A percentile compares a stretch with the other conserved stretches of the same genome.
These are phyloP conservation scores for Schoenoplectus tabernaemontani DNA, from an alignment of 202 grass and related monocot species.

Conservation along the genomic window DNA sequence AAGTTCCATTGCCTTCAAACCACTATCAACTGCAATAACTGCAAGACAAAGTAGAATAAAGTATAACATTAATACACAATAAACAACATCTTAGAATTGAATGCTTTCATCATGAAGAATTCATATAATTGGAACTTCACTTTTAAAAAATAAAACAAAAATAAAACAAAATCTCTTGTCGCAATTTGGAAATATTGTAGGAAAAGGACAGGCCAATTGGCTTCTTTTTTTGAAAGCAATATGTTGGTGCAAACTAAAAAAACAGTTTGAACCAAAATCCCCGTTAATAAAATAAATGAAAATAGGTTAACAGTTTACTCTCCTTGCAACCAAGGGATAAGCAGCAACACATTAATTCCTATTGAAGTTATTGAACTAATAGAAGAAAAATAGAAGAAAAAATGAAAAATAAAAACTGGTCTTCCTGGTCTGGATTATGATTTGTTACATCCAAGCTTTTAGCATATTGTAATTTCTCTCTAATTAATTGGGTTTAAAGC, in stretches of 20 bases:
- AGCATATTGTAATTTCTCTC: slow-evolving; percentile 5
- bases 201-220: slow-evolving; percentile 7
- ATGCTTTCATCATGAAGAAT: not conserved
- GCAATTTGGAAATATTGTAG: not conserved
- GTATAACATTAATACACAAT: not conserved
- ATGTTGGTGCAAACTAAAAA: too few species aligned
- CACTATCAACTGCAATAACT: slow-evolving; percentile 91
- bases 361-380: not conserved
- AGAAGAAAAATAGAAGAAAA: too few species aligned
- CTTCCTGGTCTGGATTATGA: slow-evolving; percentile 1
- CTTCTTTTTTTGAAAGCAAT: not conserved
- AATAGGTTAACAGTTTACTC: not conserved
- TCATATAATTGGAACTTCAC: slow-evolving; percentile 2
- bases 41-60: slow-evolving; percentile 10
- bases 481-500: slow-evolving; percentile 7
- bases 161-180: slow-evolving; percentile 8
- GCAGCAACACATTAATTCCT: not conserved
- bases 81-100: not conserved
- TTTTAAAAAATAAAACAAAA: not conserved
- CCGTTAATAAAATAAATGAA: not conserved
- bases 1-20: slow-evolving; percentile 80
- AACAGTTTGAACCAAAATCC: not conserved
- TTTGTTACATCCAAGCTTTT: not conserved
- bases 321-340: not conserved
- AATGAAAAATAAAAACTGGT: not conserved